Base-by-base conservation (phyloP, 2,329 filamentous ascomycete genomes). In the Pseudogymnoascus sp. region DNA sequence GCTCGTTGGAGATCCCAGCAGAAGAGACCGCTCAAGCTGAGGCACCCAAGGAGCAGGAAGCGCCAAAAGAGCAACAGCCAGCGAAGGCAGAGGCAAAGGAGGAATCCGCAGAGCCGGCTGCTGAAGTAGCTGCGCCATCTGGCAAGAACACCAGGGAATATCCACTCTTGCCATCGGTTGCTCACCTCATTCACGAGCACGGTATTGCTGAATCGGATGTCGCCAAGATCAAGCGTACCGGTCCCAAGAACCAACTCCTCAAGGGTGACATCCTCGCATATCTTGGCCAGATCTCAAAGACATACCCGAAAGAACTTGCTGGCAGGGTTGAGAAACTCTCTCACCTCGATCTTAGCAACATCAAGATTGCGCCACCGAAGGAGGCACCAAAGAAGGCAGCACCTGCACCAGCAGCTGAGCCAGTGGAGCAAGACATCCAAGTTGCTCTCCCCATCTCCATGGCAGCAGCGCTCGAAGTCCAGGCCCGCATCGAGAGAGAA, bases 181-280 rank as follows among this genome's bases (percentile, higher is more conserved):
- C 85, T 72, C 85, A 91, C 70, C 82, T 97, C 63, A 81, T 97
- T 65, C 89, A 90, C 75, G 81, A 88, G 74, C 87, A 95, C 71
- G 87, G 88, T 65, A 78, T 99, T 61, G 82, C 89, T 70, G 84
- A 88, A 68, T 86, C 87, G 55, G 90, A 92, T 63, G 81, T 92
- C 60, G 81, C 85, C 75, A 88, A 90, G 74, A 97, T 97, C 74
- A 89, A 86, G 61, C 89, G 92, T 5, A 93, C 90, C 17, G 94
- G 94, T 25, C 94, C 94, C 31, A 87, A 87, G 70, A 92, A 92
- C 63, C 87, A 94, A 65, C 80, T 99, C 61, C 82, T 99, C 65
- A 99, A 99, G 81, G 94, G 94, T 62, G 94, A 99, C 73, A 88
- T 99, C 5, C 85, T 99, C 61, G 92, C 92, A 58, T 94, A 93